phyloP scores from a whole-genome alignment of 768 basidiomycete genomes.

The Pulveroboletus frians region DNA sequence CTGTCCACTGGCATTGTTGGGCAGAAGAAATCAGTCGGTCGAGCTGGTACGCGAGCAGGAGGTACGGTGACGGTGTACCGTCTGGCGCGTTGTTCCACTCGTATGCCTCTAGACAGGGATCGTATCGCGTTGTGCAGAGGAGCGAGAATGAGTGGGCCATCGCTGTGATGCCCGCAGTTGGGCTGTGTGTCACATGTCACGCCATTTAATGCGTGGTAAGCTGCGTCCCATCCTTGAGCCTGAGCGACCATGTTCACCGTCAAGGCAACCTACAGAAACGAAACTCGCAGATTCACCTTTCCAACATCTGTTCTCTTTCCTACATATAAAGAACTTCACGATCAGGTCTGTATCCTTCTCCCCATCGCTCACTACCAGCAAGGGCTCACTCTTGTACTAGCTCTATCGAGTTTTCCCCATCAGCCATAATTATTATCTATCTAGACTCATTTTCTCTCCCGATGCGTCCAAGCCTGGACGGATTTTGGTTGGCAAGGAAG shows the following conservation, averaged over 20 bases:
- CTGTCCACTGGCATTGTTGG: constrained; percentile 46
- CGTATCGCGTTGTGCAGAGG: constrained; percentile 57
- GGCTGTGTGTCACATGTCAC: constrained; percentile 18
- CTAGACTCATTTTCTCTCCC: constrained; percentile 66
- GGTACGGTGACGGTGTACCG: constrained; percentile 50
- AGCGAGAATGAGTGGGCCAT: constrained; percentile 28
- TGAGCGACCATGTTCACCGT: constrained; percentile 63
- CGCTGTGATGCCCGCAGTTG: neutral
- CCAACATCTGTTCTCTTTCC: constrained; percentile 51
- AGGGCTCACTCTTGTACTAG: constrained; percentile 36
- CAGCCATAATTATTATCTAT: constrained; percentile 54
- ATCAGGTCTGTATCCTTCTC: constrained; percentile 45
- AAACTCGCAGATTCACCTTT: constrained; percentile 67
- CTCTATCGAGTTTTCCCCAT: constrained; percentile 68
- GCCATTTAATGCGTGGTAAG: constrained; percentile 14
- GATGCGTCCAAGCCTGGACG: constrained; percentile 48
- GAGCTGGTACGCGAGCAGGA: constrained; percentile 57
- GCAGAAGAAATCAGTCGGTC: constrained; percentile 55
- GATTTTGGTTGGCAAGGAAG: constrained; percentile 59
- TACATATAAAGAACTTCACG: constrained; percentile 52
- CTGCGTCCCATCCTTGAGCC: constrained; percentile 20
- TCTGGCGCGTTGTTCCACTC: constrained; percentile 55
- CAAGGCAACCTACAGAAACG: constrained; percentile 69
- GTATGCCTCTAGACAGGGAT: constrained; percentile 40
- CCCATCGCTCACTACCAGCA: neutral